Base-by-base conservation (phyloP, 2,329 filamentous ascomycete genomes). In the Cercospora beticola region DNA sequence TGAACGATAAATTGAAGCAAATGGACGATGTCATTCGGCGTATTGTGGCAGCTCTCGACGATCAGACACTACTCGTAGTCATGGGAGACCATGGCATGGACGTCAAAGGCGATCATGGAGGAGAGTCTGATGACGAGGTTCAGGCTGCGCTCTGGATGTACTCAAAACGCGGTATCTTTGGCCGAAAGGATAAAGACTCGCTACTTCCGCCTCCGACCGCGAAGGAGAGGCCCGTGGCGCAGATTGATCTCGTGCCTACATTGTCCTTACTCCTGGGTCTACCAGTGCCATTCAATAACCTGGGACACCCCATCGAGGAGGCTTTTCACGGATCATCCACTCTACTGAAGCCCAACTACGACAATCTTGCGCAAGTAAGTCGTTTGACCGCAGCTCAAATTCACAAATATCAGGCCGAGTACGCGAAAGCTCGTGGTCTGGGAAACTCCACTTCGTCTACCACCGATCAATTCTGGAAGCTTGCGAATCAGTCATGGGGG, bases 1-100 rank as follows among this genome's bases (percentile, higher is more conserved):
- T 98, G 94, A 89, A 88, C 26, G 88, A 90, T 9, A 99, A 99
- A 81, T 83, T 98, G 73, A 87, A 88, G 71, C 93, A 99, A 81
- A 99, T 99, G 94, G 89, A 99, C 75, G 82, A 79, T 0, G 90
- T 97, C 31, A 85, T 98, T 67, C 87, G 89, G 54, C 85, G 90
- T 28, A 84, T 98, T 64, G 89, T 92, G 3, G 83, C 86, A 0
- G 83, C 83, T 3, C 83, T 99, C 18, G 94, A 97, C 74, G 91
- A 97, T 64, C 83, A 92, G 65, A 99, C 95, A 0, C 83, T 99
- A 23, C 83, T 99, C 40, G 89, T 99, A 21, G 92, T 99, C 14
- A 97, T 99, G 93, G 95, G 95, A n/a, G 95, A 99, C 78, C 95
- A 99, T 77, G 95, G 95, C 10, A 99, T 99, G 95, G 95, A 99